phyloP scores from a whole-genome alignment of 768 basidiomycete species.

The Suillus discolor region DNA sequence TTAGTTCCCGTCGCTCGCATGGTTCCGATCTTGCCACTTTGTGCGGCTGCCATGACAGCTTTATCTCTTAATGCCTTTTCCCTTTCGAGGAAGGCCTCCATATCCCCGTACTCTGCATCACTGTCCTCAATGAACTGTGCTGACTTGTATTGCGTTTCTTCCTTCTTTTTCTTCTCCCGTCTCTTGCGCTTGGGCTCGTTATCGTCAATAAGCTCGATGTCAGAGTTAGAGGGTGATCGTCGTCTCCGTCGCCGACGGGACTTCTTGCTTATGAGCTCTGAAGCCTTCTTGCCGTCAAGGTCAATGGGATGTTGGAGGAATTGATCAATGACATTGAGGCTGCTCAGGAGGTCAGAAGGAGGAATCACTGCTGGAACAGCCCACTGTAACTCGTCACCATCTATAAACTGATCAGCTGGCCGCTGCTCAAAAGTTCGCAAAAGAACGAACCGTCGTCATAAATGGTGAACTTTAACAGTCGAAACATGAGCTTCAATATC shows the following conservation, averaged over 20 bases:
- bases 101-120: conserved; percentile 80
- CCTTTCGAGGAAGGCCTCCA: conserved; percentile 79
- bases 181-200: conserved; percentile 39
- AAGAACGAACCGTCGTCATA: conserved; percentile 60
- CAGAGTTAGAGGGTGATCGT: conserved; percentile 50
- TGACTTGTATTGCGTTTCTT: conserved; percentile 79
- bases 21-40: conserved; percentile 41
- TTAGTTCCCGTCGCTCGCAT: conserved; percentile 54
- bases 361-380: conserved; percentile 73
- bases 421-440: neutral
- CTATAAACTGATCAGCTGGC: conserved; percentile 35
- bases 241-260: conserved; percentile 52
- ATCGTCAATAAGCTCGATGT: conserved; percentile 35
- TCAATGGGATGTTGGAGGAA: conserved; percentile 84
- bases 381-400: conserved; percentile 80
- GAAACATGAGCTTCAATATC: conserved; percentile 83
- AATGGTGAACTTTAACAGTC: conserved; percentile 71
- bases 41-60: conserved; percentile 47
- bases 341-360: conserved; percentile 68
- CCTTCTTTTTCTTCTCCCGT: conserved; percentile 59
- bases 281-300: conserved; percentile 74
- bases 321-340: conserved; percentile 76
- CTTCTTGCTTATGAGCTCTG: conserved; percentile 71
- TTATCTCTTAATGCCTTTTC: conserved; percentile 66
- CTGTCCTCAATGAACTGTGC: conserved; percentile 93